These are phyloP conservation scores for Parathielavia hyrcaniae DNA, from an alignment of 495 filamentous ascomycete genomes.

Conservation along the genomic window DNA sequence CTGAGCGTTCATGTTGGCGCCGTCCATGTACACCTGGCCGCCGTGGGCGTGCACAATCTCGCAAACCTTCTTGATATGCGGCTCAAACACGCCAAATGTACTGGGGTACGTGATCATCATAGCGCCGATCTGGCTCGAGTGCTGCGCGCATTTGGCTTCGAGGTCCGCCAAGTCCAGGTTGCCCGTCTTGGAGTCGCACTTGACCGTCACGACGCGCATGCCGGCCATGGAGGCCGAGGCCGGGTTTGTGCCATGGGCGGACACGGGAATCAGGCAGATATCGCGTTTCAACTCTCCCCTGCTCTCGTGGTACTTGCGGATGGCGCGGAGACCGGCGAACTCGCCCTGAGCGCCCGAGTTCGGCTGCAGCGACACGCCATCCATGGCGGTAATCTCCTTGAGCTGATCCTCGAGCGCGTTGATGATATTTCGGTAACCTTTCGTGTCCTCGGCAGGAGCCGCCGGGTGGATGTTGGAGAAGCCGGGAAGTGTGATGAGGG, in stretches of 20 bases:
- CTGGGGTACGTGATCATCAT: conserved; percentile 99
- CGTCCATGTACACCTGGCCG: conserved; percentile 98
- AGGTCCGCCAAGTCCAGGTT: conserved; percentile 88
- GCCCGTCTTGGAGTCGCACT: conserved; percentile 81
- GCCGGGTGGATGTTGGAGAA: conserved; percentile 87
- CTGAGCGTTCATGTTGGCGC: conserved; percentile 98
- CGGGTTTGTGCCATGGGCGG: conserved; percentile 95
- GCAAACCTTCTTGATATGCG: conserved; percentile 79
- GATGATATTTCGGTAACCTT: conserved; percentile 66
- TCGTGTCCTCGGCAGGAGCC: conserved; percentile 54
- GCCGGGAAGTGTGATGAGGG: conserved; percentile 77
- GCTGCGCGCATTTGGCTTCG: conserved; percentile 78
- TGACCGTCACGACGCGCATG: conserved; percentile 92
- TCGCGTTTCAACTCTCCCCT: conserved; percentile 64
- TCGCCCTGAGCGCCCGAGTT: conserved; percentile 98
- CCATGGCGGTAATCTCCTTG: conserved; percentile 82
- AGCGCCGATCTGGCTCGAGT: conserved; percentile 78
- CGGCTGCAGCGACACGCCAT: conserved; percentile 83
- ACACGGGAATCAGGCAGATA: conserved; percentile 93
- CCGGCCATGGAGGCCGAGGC: conserved; percentile 96
- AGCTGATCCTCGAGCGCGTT: conserved; percentile 69
- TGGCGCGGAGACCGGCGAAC: conserved; percentile 87
- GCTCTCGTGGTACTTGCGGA: conserved; percentile 76
- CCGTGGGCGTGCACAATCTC: conserved; percentile 80
- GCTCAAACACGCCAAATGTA: conserved; percentile 95